Conservation (phyloP, 1,284 basidiomycete genomes). For the Megacollybia platyphylla region DNA sequence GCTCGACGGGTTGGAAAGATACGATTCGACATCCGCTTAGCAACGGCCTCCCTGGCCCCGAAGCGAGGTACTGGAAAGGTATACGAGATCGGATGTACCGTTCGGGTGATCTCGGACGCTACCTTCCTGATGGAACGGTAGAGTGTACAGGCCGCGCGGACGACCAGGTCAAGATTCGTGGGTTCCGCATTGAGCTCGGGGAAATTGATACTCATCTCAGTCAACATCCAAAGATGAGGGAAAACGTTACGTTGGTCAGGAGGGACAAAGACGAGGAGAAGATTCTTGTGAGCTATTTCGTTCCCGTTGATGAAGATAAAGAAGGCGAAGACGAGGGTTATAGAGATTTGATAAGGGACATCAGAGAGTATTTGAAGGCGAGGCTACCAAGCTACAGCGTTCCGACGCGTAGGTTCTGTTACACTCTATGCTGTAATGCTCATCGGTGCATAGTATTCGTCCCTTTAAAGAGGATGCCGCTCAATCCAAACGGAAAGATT, state of each 20-base stretch:
- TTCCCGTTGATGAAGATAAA: slow-evolving; percentile 68
- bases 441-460: slow-evolving; percentile 64
- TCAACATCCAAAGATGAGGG: slow-evolving; percentile 86
- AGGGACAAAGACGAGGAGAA: slow-evolving; percentile 99
- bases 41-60: slow-evolving; percentile 49
- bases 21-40: slow-evolving; percentile 50
- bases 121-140: slow-evolving; percentile 86
- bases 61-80: slow-evolving; percentile 71
- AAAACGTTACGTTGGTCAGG: slow-evolving; percentile 95
- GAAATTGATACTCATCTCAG: slow-evolving; percentile 97
- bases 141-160: slow-evolving; percentile 97
- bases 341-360: slow-evolving; percentile 49
- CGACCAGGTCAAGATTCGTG: slow-evolving; percentile 99
- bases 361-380: slow-evolving; percentile 87
- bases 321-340: slow-evolving; percentile 42
- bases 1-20: slow-evolving; percentile 45
- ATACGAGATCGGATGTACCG: slow-evolving; percentile 97
- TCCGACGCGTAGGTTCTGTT: slow-evolving; percentile 53
- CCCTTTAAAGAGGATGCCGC: slow-evolving; percentile 88
- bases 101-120: slow-evolving; percentile 93
- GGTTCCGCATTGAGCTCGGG: slow-evolving; percentile 97
- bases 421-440: slow-evolving; percentile 8
- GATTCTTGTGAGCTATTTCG: slow-evolving; percentile 96
- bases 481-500: slow-evolving; percentile 99
- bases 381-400: slow-evolving; percentile 93